These are phyloP conservation scores for Calocera viscosa DNA, from an alignment of 768 basidiomycete species.

Conservation along the genomic window DNA sequence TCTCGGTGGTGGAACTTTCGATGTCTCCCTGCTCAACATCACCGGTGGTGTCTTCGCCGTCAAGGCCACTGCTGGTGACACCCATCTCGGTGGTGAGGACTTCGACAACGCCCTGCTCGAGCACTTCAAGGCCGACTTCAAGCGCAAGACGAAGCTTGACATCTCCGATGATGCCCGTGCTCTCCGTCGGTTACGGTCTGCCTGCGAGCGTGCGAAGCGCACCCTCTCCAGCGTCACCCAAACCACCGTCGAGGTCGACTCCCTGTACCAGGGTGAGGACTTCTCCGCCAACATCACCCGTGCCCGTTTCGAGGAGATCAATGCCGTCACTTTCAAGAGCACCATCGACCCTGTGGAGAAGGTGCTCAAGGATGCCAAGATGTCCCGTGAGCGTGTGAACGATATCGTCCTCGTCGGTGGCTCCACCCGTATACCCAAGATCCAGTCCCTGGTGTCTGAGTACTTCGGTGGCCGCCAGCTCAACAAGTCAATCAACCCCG, in stretches of 20 bases:
- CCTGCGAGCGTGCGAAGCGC: constrained; percentile 99
- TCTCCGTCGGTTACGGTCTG: constrained; percentile 85
- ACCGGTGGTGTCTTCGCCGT: constrained; percentile 97
- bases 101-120: constrained; percentile 97
- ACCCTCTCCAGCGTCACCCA: constrained; percentile 96
- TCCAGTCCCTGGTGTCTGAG: constrained; percentile 95
- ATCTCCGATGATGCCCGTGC: constrained; percentile 96
- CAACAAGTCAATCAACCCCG: constrained; percentile 99
- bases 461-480: constrained; percentile 95
- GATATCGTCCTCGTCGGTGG: constrained; percentile 99
- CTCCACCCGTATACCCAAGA: constrained; percentile 99
- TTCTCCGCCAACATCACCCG: constrained; percentile 98
- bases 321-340: constrained; percentile 86
- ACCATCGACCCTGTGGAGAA: constrained; percentile 98
- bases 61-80: constrained; percentile 98
- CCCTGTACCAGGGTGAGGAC: constrained; percentile 91
- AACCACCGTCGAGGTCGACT: constrained; percentile 99
- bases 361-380: constrained; percentile 98
- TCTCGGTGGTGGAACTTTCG: constrained; percentile 98
- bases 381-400: constrained; percentile 86
- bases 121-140: constrained; percentile 99
- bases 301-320: constrained; percentile 99
- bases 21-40: constrained; percentile 97
- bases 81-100: constrained; percentile 98
- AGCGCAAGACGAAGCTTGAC: constrained; percentile 91